A percentile compares a stretch with the other conserved stretches of the same genome.
phyloP scores from a whole-genome alignment of 257 asterid species.

The Handroanthus guayacan region DNA sequence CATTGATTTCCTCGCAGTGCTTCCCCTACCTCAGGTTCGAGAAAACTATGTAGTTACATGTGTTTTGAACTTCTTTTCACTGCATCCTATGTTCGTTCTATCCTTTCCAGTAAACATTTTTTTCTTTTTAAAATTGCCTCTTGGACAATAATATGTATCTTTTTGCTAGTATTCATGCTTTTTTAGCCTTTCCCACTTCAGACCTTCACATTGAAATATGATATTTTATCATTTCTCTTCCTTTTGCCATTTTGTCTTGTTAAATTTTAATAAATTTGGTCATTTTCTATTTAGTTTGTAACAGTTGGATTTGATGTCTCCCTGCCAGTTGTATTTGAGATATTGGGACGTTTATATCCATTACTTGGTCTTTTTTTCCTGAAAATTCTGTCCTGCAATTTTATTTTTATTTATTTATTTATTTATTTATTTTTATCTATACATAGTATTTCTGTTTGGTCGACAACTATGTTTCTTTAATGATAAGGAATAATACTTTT shows the following conservation, averaged over 20 bases:
- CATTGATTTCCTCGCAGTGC: conserved; percentile 88
- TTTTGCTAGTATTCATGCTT: background rate
- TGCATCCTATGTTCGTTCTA: background rate
- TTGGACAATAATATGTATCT: background rate
- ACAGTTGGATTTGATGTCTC: background rate
- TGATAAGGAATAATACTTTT: conserved; percentile 9
- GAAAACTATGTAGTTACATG: conserved; percentile 26
- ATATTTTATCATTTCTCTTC: background rate
- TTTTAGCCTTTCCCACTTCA: background rate
- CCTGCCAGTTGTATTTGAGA: background rate
- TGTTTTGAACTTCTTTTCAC: conserved; percentile 1
- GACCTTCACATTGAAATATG: background rate
- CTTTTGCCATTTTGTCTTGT: conserved; percentile 11
- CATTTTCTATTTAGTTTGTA: conserved; percentile 1
- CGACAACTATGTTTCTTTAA: background rate
- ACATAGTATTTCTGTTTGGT: background rate
- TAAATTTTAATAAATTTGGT: background rate
- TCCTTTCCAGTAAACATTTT: conserved; percentile 7
- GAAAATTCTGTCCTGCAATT: background rate
- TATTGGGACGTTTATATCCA: background rate
- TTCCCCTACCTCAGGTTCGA: conserved; percentile 96
- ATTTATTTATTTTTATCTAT: background rate
- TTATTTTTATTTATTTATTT: too few species aligned
- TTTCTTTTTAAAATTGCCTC: background rate
- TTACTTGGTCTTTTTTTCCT: background rate